Evolutionary conservation across 805 yeast species (phyloP), one percentile per base, ranked within the genome.

Genomic region (Pichia exigua): DNA sequence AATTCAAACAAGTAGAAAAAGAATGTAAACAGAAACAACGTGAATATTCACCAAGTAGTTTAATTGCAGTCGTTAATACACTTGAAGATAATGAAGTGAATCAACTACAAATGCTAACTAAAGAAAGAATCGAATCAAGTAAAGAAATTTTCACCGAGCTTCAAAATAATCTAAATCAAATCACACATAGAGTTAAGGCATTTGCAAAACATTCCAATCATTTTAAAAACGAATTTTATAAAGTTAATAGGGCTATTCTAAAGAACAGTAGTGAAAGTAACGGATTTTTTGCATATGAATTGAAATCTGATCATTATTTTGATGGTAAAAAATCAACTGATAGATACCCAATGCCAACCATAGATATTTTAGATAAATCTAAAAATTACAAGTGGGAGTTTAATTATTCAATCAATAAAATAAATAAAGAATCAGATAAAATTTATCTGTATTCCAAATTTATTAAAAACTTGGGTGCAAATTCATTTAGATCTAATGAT

Each of bases 251-350:
- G 28, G 13, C n/a, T 12, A 53, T 58, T 17, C 52, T 57, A 39
- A 42, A 35, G 45, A 49, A 53, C 49, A 61, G 57, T 24, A 42
- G 46, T 20, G 51, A 57, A 13, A 46, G 54, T 1, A 45, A 54
- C 18, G 57, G 55, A 21, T 51, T 55, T 24, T 56, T 68, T 45
- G 79, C 79, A 15, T 74, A 71, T 56, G 65, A 67, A 42, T 54
- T 77, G 11, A 56, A 55, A 7, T 65, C 72, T 0, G 59, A 65
- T 11, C 75, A 74, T 57, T 57, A 53, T 26, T 67, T 73, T 50
- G 64, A 72, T 46, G 73, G 67, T n/a, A 49, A 60, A n/a, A 56
- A 47, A 17, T 56, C 54, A 13, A 46, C 51, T 6, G 54, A 44
- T 10, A 46, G 41, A n/a, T 56, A 64, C 45, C 71, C 71, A 22